Conservation (phyloP, 371 early-diverging fungal species). For the Zychaea mexicana region DNA sequence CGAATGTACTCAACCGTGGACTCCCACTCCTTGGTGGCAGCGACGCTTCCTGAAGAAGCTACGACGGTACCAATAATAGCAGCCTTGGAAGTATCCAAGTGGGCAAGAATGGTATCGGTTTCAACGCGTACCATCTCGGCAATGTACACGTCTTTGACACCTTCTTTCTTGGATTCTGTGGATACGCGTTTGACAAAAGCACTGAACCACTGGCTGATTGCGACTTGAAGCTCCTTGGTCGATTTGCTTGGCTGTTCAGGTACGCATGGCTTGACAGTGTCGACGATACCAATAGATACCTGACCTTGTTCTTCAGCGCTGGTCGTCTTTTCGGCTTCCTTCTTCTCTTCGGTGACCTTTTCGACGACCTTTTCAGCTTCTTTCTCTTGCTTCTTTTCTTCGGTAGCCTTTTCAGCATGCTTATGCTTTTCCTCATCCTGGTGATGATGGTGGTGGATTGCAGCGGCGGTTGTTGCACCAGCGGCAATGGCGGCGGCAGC, state of each 20-base stretch:
- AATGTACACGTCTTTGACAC: constrained; percentile 21
- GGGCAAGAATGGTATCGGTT: neutral
- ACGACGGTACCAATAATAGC: neutral
- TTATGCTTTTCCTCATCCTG: constrained; percentile 10
- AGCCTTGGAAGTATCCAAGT: neutral
- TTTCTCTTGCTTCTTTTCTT: neutral
- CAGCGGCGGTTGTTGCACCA: constrained; percentile 11
- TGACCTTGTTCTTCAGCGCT: neutral
- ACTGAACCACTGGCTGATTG: constrained; percentile 1
- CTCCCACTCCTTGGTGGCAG: neutral
- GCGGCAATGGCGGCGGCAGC: constrained; percentile 10
- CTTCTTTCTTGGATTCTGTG: neutral
- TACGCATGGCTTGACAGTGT: neutral
- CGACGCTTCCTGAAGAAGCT: too few relatives aligned
- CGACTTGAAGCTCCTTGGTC: neutral
- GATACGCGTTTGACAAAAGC: neutral
- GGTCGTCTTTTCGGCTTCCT: constrained; percentile 16
- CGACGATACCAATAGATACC: neutral
- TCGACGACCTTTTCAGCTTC: neutral
- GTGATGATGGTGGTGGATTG: constrained; percentile 10
- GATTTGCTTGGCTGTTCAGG: neutral
- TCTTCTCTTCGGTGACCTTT: constrained; percentile 21
- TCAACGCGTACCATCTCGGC: constrained; percentile 24
- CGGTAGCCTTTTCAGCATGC: neutral
- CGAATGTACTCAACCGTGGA: constrained; percentile 6